phyloP scores from a whole-genome alignment of 208 protist species.

The Blastocrithidia nonstop region DNA sequence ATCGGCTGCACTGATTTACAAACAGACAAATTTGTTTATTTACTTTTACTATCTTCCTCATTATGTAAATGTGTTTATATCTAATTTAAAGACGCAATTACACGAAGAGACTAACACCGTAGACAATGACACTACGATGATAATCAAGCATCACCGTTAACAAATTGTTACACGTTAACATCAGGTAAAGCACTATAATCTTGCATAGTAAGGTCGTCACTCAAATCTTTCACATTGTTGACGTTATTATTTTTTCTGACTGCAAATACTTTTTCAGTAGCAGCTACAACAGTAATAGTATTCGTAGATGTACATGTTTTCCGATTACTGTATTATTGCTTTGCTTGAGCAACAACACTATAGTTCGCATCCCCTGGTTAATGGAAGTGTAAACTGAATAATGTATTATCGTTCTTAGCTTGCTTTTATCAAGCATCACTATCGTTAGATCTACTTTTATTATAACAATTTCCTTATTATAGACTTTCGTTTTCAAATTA shows the following conservation, averaged over 20 bases:
- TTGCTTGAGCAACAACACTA: neutral
- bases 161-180: constrained; percentile 20
- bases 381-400: constrained; percentile 1
- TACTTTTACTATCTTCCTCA: neutral
- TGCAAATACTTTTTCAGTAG: neutral
- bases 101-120: constrained; percentile 50
- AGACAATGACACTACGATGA: constrained; percentile 50
- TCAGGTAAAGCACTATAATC: neutral
- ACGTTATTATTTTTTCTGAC: constrained; percentile 31
- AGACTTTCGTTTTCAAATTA: too few relatives aligned
- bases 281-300: constrained; percentile 1
- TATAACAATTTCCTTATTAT: too few relatives aligned
- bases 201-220: constrained; percentile 14
- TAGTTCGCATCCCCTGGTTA: constrained; percentile 1
- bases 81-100: constrained; percentile 6
- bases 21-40: constrained; percentile 3
- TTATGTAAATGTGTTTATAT: neutral
- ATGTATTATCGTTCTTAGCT: constrained; percentile 4
- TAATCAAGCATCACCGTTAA: constrained; percentile 73
- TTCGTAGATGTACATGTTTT: neutral
- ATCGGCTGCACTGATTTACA: neutral
- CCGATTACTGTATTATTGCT: neutral
- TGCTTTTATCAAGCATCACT: too few relatives aligned
- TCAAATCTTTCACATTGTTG: constrained; percentile 37
- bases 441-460: too few relatives aligned